Evolutionary conservation across 441 rosid species (phyloP).

Genomic region (Eugenia klotzschiana): DNA sequence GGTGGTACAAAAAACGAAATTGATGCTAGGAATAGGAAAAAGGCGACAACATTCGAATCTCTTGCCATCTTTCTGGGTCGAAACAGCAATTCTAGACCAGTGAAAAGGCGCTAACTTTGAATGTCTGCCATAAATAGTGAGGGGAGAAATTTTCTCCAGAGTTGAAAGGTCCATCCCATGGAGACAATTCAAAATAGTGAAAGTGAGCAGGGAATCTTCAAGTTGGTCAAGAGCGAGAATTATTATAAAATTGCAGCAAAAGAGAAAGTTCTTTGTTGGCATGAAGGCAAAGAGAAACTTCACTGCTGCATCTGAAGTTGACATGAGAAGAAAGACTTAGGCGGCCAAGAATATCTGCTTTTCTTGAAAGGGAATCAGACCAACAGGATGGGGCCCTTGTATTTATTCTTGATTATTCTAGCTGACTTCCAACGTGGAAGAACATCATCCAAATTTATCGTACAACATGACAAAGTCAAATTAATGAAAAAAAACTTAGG

Average conservation of each 20-base stretch:
- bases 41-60: neutral
- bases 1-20: neutral
- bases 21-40: neutral
- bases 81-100: neutral
- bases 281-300: neutral
- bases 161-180: neutral
- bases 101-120: neutral
- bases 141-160: neutral
- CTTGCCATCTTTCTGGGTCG: neutral
- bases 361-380: neutral
- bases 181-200: rapidly evolving
- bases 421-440: neutral
- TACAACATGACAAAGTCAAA: neutral
- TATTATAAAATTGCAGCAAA: neutral
- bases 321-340: neutral
- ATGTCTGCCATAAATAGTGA: neutral
- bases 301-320: neutral
- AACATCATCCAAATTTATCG: neutral
- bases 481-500: neutral
- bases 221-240: neutral
- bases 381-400: neutral
- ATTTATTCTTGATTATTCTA: neutral
- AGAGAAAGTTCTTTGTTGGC: neutral
- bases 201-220: neutral
- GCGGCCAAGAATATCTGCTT: neutral